Conservation (phyloP, 1,284 basidiomycete species). For the Ustilago shanxiensis region DNA sequence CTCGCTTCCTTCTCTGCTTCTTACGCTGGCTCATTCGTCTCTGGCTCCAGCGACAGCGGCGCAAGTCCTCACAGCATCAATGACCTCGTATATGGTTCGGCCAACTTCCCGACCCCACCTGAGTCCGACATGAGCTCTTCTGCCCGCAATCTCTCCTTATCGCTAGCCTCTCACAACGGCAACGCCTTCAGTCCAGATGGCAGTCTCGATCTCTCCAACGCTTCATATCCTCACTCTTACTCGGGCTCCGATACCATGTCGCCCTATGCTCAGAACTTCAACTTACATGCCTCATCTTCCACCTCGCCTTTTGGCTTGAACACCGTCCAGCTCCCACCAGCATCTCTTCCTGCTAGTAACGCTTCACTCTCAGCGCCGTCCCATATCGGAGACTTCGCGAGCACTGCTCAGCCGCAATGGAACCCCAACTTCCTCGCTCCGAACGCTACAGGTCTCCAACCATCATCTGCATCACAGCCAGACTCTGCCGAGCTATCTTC, state of each 20-base stretch:
- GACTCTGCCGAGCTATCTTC: slow-evolving; percentile 5
- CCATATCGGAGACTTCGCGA: slow-evolving; percentile 10
- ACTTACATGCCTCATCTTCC: slow-evolving; percentile 26
- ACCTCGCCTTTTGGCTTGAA: slow-evolving; percentile 37
- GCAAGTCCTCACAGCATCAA: slow-evolving; percentile 56
- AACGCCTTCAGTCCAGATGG: slow-evolving; percentile 27
- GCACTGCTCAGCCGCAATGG: slow-evolving; percentile 22
- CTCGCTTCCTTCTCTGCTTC: slow-evolving; percentile 46
- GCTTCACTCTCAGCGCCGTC: not conserved
- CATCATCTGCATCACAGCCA: slow-evolving; percentile 8
- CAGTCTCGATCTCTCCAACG: slow-evolving; percentile 23
- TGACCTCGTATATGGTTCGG: slow-evolving; percentile 54
- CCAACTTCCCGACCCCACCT: slow-evolving; percentile 50
- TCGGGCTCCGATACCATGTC: slow-evolving; percentile 41
- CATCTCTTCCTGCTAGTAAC: slow-evolving; percentile 13
- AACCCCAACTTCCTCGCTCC: slow-evolving; percentile 40
- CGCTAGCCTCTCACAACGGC: slow-evolving; percentile 23
- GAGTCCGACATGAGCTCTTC: slow-evolving; percentile 37
- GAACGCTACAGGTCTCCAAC: slow-evolving; percentile 9
- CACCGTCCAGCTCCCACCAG: slow-evolving; percentile 22
- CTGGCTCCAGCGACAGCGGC: slow-evolving; percentile 49
- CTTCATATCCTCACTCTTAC: slow-evolving; percentile 29
- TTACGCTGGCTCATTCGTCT: slow-evolving; percentile 46
- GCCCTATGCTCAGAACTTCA: slow-evolving; percentile 26
- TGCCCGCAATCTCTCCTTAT: slow-evolving; percentile 39